A percentile compares a stretch with the other conserved stretches of the same genome.
Conservation (phyloP, 208 protist genomes). For the Trypanosomatidae sp. region DNA sequence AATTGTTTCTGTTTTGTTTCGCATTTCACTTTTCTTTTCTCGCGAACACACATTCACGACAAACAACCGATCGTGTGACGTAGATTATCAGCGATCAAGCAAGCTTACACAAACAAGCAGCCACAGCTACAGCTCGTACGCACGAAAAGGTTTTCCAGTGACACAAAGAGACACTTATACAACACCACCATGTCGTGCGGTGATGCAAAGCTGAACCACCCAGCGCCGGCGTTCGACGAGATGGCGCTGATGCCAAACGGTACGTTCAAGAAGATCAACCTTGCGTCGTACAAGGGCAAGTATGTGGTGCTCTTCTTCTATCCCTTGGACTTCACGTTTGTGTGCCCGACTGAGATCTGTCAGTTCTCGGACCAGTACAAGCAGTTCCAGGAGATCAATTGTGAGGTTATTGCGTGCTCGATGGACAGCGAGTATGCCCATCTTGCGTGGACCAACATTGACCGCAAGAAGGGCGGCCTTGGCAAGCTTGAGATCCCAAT, state of each 20-base stretch:
- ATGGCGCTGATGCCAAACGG: constrained; percentile 88
- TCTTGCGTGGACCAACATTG: constrained; percentile 91
- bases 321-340: constrained; percentile 95
- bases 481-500: constrained; percentile 94
- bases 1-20: constrained; percentile 2
- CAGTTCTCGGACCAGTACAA: constrained; percentile 89
- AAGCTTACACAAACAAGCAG: no score
- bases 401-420: constrained; percentile 87
- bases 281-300: constrained; percentile 89
- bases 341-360: constrained; percentile 96
- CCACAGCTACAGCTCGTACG: background rate
- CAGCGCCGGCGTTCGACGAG: constrained; percentile 84
- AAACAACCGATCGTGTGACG: constrained; percentile 3
- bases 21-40: background rate
- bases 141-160: background rate
- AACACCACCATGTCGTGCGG: constrained; percentile 17
- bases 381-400: constrained; percentile 82
- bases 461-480: constrained; percentile 95
- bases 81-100: background rate
- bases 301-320: constrained; percentile 96
- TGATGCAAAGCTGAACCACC: constrained; percentile 63
- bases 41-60: background rate
- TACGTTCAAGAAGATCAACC: constrained; percentile 88
- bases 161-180: background rate
- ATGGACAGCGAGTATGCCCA: constrained; percentile 95